Evolutionary conservation across 192 early-diverging fungal genomes (phyloP).

Genomic region (Paraglomus occultum): DNA sequence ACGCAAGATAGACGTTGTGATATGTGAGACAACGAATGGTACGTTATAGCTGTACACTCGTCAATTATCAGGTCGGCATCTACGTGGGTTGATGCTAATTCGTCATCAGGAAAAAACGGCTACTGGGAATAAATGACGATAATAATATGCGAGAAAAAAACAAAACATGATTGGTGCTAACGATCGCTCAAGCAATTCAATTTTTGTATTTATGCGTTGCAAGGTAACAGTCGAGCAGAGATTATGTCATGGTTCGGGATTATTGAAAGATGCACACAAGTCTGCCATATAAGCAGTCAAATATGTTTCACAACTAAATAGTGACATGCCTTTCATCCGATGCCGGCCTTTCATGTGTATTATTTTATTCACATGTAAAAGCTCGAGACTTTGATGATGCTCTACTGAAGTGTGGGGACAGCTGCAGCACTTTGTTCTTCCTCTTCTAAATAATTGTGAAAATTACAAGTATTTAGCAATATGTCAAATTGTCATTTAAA

Average conservation of each 20-base stretch:
- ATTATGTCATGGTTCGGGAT: slow-evolving; percentile 15
- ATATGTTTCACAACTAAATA: not conserved
- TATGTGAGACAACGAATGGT: slow-evolving; percentile 5
- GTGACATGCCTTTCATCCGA: not conserved
- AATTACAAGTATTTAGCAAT: no score
- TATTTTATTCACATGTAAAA: not conserved
- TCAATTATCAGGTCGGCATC: slow-evolving; percentile 26
- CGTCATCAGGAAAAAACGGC: slow-evolving; percentile 9
- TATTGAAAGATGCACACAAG: not conserved
- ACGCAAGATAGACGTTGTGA: slow-evolving; percentile 14
- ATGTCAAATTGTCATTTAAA: no score
- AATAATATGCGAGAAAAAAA: not conserved
- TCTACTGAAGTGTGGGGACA: no score
- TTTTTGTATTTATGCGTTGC: slow-evolving; percentile 16
- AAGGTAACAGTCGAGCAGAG: slow-evolving; percentile 20
- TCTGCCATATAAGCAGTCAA: not conserved
- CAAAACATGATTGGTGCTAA: not conserved
- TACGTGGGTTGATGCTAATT: not conserved
- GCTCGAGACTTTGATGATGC: not conserved
- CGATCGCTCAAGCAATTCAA: slow-evolving; percentile 25
- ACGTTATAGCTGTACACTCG: slow-evolving; percentile 11
- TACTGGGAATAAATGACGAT: not conserved
- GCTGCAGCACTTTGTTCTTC: no score
- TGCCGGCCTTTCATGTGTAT: not conserved
- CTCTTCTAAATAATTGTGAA: no score